A percentile compares a stretch with the other conserved stretches of the same genome.
These are phyloP conservation scores for Ceratobasidium sp. DNA, from an alignment of 1,284 basidiomycete species.

Conservation along the genomic window DNA sequence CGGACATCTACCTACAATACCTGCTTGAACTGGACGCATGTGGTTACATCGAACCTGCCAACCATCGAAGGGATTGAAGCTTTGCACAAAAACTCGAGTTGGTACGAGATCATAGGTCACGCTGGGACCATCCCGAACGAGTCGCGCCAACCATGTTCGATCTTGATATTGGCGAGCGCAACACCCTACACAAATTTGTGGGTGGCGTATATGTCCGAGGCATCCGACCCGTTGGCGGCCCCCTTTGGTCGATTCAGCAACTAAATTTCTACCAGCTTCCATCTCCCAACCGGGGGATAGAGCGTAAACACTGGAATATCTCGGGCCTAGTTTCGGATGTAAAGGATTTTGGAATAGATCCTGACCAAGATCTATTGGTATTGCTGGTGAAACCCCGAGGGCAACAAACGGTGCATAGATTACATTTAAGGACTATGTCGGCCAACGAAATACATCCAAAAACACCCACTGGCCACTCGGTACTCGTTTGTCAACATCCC, in stretches of 20 bases:
- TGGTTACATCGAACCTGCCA: slow-evolving; percentile 18
- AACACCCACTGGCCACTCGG: slow-evolving; percentile 8
- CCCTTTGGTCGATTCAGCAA: too few species aligned
- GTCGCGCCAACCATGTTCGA: slow-evolving; percentile 7
- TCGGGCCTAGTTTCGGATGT: slow-evolving; percentile 23
- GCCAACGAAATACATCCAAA: slow-evolving; percentile 18
- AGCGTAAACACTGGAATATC: slow-evolving; percentile 20
- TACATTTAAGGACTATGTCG: slow-evolving; percentile 19
- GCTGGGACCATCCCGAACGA: neutral
- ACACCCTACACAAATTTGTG: slow-evolving; percentile 2
- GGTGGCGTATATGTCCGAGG: slow-evolving; percentile 28
- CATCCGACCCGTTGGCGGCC: neutral
- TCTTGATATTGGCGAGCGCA: neutral
- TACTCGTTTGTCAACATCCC: slow-evolving; percentile 2
- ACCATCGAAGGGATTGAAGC: slow-evolving; percentile 12
- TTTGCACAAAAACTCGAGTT: slow-evolving; percentile 10
- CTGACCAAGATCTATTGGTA: slow-evolving; percentile 33
- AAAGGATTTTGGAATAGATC: slow-evolving; percentile 31
- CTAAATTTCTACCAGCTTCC: slow-evolving; percentile 29
- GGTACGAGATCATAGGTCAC: neutral
- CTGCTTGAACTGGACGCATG: slow-evolving; percentile 26
- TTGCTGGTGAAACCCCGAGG: slow-evolving; percentile 5
- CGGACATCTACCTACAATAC: slow-evolving; percentile 7
- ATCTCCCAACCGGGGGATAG: slow-evolving; percentile 26
- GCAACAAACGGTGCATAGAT: neutral